phyloP scores from a whole-genome alignment of 805 yeast genomes.

The Komagataella populi region DNA sequence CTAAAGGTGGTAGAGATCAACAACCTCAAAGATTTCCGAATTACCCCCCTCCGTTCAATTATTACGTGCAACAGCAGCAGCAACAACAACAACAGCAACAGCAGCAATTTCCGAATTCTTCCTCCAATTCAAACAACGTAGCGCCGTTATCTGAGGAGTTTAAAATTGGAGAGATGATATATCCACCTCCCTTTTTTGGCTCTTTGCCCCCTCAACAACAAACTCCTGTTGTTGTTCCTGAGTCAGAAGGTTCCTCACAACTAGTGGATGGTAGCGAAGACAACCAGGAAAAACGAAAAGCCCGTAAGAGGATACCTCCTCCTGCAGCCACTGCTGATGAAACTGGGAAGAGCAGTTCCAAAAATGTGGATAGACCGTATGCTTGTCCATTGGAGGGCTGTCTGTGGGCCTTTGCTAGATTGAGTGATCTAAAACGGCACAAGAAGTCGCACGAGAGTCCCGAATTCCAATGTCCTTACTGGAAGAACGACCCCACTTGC shows the following conservation, averaged over 20 bases:
- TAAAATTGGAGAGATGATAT: not conserved
- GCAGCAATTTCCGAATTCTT: not conserved
- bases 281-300: not conserved
- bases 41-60: slow-evolving; percentile 1
- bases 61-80: not conserved
- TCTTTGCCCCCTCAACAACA: not conserved
- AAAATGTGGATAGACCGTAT: slow-evolving; percentile 1
- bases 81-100: slow-evolving; percentile 1
- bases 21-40: not conserved
- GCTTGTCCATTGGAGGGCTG: slow-evolving; percentile 2
- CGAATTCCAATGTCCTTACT: slow-evolving; percentile 58
- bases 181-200: not conserved
- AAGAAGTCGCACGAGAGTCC: slow-evolving; percentile 54
- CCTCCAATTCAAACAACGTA: not conserved
- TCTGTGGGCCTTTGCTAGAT: slow-evolving; percentile 55
- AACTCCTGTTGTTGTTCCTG: not conserved
- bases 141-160: not conserved
- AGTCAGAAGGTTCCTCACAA: not conserved
- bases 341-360: not conserved
- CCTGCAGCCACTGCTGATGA: not conserved
- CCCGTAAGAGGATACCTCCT: not conserved
- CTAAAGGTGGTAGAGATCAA: not conserved
- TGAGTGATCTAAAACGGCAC: slow-evolving; percentile 59
- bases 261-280: not conserved
- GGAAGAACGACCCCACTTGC: slow-evolving; percentile 56